Percentiles rank a stretch among this genome's conserved stretches.
phyloP scores from a whole-genome alignment of 2,329 filamentous ascomycete genomes.

The Penicillium brevicompactum region DNA sequence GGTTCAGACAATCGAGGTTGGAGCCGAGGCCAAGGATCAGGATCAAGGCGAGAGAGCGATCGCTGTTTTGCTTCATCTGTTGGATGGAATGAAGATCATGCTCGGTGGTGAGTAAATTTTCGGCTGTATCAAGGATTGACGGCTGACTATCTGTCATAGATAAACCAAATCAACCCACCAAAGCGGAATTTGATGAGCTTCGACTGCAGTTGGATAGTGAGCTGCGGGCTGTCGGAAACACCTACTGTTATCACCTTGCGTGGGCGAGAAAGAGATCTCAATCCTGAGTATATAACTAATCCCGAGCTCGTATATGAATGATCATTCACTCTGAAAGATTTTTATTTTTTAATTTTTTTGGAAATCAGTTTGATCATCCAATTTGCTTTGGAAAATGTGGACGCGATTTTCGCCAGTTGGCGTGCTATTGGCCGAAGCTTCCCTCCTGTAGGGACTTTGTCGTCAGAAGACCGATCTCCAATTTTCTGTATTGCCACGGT shows the following conservation, averaged over 20 bases:
- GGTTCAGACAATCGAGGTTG: neutral
- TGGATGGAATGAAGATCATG: neutral
- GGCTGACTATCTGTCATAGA: neutral
- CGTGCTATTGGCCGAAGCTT: too few species aligned
- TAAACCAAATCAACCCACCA: neutral
- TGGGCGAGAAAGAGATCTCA: neutral
- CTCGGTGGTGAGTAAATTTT: neutral
- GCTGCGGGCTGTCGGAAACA: neutral
- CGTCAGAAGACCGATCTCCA: too few species aligned
- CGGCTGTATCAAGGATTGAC: neutral
- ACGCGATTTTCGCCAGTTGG: too few species aligned
- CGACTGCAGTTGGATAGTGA: neutral
- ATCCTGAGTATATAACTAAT: neutral
- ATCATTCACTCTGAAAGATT: too few species aligned
- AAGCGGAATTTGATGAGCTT: neutral
- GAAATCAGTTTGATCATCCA: too few species aligned
- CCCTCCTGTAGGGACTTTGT: too few species aligned
- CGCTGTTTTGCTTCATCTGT: neutral
- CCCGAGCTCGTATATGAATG: too few species aligned
- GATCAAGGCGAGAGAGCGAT: neutral
- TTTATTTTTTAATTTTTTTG: too few species aligned
- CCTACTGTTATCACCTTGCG: neutral
- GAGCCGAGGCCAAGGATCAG: neutral
- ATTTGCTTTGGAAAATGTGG: too few species aligned
- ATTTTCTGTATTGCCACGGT: too few species aligned